Percentiles rank a stretch among this genome's conserved stretches.
Evolutionary conservation across 768 basidiomycete species (phyloP).

Genomic region (Mycena rosella): DNA sequence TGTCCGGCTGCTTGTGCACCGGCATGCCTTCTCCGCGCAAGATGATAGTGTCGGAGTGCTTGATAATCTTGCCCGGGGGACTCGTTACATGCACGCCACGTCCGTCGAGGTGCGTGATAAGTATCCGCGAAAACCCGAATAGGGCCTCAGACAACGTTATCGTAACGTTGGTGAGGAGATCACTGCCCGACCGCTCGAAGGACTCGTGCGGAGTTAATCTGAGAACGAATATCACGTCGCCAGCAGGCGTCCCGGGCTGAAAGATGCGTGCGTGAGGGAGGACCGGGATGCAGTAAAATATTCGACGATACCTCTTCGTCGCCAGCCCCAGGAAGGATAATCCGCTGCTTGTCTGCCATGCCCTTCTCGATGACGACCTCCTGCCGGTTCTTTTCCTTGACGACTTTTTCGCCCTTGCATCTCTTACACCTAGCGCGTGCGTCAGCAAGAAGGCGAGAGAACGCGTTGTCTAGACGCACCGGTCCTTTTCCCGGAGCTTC

Average conservation of each 20-base stretch:
- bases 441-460: background rate
- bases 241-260: conserved; percentile 88
- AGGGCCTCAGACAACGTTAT: conserved; percentile 95
- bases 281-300: background rate
- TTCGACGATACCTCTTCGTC: conserved; percentile 79
- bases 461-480: conserved; percentile 56
- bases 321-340: conserved; percentile 91
- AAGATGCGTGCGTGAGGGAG: conserved; percentile 7
- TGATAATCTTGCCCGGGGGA: conserved; percentile 82
- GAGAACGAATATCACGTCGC: conserved; percentile 91
- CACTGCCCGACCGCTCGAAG: conserved; percentile 86
- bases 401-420: conserved; percentile 89
- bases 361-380: conserved; percentile 91
- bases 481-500: conserved; percentile 86
- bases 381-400: conserved; percentile 90
- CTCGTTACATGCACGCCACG: conserved; percentile 86
- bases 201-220: conserved; percentile 76
- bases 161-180: conserved; percentile 83
- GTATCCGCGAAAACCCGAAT: conserved; percentile 92
- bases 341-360: conserved; percentile 85
- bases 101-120: conserved; percentile 94
- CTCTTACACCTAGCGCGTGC: conserved; percentile 85
- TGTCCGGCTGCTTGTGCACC: conserved; percentile 69
- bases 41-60: conserved; percentile 78
- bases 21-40: conserved; percentile 94